These are phyloP conservation scores for Physcomitrellopsis africana DNA, from an alignment of 225 moss, liverwort and hornwort genomes.

Conservation along the genomic window DNA sequence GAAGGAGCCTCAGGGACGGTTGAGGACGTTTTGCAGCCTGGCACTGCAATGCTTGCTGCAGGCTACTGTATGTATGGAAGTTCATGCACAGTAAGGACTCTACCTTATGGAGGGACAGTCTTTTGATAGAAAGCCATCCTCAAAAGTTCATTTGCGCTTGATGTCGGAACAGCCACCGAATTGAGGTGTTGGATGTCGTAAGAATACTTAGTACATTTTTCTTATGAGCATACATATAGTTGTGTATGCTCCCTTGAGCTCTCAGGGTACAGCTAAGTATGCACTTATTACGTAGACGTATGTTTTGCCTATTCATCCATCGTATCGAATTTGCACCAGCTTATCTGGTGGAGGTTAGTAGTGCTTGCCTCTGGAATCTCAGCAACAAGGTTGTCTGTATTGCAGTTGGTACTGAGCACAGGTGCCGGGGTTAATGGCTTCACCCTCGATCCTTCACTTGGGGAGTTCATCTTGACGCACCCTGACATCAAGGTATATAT, in stretches of 20 bases:
- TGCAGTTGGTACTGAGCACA: constrained; percentile 73
- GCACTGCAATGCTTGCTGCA: constrained; percentile 65
- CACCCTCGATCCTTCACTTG: constrained; percentile 75
- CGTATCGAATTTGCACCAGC: no score
- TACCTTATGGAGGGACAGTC: background rate
- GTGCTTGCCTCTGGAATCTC: background rate
- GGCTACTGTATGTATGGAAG: constrained; percentile 88
- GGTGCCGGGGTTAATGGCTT: constrained; percentile 75
- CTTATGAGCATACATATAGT: background rate
- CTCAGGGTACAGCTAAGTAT: no score
- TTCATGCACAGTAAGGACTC: constrained; percentile 66
- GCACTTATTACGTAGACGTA: no score
- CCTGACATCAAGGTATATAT: constrained; percentile 51
- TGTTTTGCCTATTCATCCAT: no score
- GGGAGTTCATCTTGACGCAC: constrained; percentile 78
- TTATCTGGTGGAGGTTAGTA: no score
- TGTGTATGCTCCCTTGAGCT: background rate
- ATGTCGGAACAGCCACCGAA: background rate
- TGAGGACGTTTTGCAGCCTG: constrained; percentile 68
- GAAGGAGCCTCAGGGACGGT: constrained; percentile 56
- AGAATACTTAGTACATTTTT: no score
- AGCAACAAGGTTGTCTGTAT: background rate
- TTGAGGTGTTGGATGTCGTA: background rate
- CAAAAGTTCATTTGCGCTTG: background rate
- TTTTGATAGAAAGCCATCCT: background rate